Conservation (phyloP, 306 rosid species). For the Pterocarpus macrocarpus region DNA sequence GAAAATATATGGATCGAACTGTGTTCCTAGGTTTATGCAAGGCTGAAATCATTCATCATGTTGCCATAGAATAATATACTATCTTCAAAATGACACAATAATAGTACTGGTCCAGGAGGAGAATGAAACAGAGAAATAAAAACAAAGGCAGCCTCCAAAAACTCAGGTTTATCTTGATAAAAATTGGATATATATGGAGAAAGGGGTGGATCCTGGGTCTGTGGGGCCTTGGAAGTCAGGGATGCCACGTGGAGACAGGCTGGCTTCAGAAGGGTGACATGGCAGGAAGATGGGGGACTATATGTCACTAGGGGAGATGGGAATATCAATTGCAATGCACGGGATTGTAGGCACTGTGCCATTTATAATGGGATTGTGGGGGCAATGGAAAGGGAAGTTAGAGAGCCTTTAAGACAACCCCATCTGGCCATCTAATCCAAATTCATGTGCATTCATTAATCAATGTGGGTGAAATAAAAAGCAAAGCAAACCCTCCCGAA, state of each 20-base stretch:
- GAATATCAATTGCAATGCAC: slow-evolving; percentile 38
- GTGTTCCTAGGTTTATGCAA: slow-evolving; percentile 37
- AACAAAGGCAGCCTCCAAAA: slow-evolving; percentile 39
- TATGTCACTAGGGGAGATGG: slow-evolving; percentile 10
- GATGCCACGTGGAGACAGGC: slow-evolving; percentile 59
- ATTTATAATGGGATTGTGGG: slow-evolving; percentile 42
- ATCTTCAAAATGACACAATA: slow-evolving; percentile 6
- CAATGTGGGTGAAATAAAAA: slow-evolving; percentile 48
- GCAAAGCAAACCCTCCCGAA: slow-evolving; percentile 57
- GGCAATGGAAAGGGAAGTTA: slow-evolving; percentile 54
- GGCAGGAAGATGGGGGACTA: slow-evolving; percentile 48
- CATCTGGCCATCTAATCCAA: slow-evolving; percentile 71
- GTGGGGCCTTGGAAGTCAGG: slow-evolving; percentile 40
- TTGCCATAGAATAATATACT: neutral
- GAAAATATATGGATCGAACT: neutral
- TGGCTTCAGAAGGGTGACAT: slow-evolving; percentile 53
- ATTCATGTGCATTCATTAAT: slow-evolving; percentile 83
- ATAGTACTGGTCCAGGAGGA: slow-evolving; percentile 29
- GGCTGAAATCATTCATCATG: slow-evolving; percentile 20
- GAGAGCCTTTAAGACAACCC: slow-evolving; percentile 74
- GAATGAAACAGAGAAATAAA: slow-evolving; percentile 22
- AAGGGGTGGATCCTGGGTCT: neutral
- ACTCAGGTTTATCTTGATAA: slow-evolving; percentile 44
- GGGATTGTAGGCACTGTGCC: slow-evolving; percentile 44
- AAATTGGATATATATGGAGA: slow-evolving; percentile 42